phyloP scores from a whole-genome alignment of 1,139 yeast species.

The Saccharomycopsis crataegensis region DNA sequence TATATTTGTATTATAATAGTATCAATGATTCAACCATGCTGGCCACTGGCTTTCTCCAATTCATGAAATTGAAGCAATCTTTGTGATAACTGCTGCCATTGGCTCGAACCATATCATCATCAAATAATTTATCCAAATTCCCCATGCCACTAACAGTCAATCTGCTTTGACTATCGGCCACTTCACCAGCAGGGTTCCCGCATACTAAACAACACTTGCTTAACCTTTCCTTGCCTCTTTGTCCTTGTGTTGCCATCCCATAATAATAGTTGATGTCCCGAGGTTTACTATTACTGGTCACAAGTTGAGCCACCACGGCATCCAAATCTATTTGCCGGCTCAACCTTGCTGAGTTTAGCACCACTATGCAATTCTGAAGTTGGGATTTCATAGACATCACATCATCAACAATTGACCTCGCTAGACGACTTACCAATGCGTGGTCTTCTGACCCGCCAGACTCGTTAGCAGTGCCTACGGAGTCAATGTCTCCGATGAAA shows the following conservation, averaged over 20 bases:
- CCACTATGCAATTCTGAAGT: conserved; percentile 8
- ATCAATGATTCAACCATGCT: not conserved
- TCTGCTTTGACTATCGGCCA: not conserved
- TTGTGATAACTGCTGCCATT: conserved; percentile 7
- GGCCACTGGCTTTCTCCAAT: not conserved
- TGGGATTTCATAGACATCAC: conserved; percentile 8
- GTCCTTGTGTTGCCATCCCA: not conserved
- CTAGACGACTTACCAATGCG: not conserved
- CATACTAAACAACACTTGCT: conserved; percentile 10
- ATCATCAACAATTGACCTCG: conserved; percentile 1
- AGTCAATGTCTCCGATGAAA: too few relatives aligned
- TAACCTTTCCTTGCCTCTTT: not conserved
- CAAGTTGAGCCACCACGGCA: not conserved
- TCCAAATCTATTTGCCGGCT: conserved; percentile 6
- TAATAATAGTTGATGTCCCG: conserved; percentile 2
- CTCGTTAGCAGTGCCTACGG: not conserved
- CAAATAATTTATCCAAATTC: not conserved
- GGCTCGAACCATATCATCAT: not conserved
- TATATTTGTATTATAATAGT: not conserved
- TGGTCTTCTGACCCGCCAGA: not conserved
- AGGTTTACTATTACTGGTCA: conserved; percentile 3
- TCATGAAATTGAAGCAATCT: conserved; percentile 9
- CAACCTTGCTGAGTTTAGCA: conserved; percentile 7
- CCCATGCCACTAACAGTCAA: not conserved
- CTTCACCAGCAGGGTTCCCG: not conserved